phyloP scores from a whole-genome alignment of 805 yeast species.

The Yamadazyma laniorum region DNA sequence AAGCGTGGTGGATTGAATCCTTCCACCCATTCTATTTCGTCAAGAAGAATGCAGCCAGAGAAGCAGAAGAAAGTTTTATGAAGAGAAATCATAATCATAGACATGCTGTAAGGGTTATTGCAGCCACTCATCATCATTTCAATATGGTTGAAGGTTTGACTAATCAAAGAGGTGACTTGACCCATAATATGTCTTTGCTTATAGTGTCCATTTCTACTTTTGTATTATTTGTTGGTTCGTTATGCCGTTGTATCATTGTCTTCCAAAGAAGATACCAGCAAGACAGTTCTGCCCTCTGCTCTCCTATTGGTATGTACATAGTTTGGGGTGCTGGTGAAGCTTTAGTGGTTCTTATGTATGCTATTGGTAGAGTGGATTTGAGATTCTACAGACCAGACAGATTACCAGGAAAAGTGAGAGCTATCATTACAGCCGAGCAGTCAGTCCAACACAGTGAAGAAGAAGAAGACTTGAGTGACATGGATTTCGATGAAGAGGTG shows the following conservation, averaged over 20 bases:
- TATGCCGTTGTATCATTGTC: slow-evolving; percentile 49
- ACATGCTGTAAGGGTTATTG: slow-evolving; percentile 57
- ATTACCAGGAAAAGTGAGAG: slow-evolving; percentile 37
- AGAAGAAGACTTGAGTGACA: slow-evolving; percentile 8
- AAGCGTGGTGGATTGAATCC: slow-evolving; percentile 77
- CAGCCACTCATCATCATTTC: slow-evolving; percentile 50
- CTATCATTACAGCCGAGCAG: slow-evolving; percentile 42
- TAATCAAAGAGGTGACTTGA: slow-evolving; percentile 40
- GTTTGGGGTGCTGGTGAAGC: slow-evolving; percentile 68
- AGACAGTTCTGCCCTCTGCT: slow-evolving; percentile 31
- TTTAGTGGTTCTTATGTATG: slow-evolving; percentile 51
- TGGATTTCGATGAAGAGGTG: slow-evolving; percentile 13
- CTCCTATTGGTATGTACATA: slow-evolving; percentile 62
- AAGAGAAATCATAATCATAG: slow-evolving; percentile 47
- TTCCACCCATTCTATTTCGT: slow-evolving; percentile 61
- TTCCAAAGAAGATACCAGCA: slow-evolving; percentile 28
- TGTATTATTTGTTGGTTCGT: slow-evolving; percentile 50
- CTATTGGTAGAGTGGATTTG: slow-evolving; percentile 67
- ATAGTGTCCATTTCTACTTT: slow-evolving; percentile 47
- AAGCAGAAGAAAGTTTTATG: slow-evolving; percentile 48
- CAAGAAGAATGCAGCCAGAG: slow-evolving; percentile 47
- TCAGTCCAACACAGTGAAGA: slow-evolving; percentile 15
- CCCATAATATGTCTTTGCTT: slow-evolving; percentile 51
- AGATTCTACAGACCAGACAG: slow-evolving; percentile 77
- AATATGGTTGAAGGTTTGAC: slow-evolving; percentile 32